A percentile compares a stretch with the other conserved stretches of the same genome.
Conservation (phyloP, 169 alveolate genomes). For the Plasmodium fragile region DNA sequence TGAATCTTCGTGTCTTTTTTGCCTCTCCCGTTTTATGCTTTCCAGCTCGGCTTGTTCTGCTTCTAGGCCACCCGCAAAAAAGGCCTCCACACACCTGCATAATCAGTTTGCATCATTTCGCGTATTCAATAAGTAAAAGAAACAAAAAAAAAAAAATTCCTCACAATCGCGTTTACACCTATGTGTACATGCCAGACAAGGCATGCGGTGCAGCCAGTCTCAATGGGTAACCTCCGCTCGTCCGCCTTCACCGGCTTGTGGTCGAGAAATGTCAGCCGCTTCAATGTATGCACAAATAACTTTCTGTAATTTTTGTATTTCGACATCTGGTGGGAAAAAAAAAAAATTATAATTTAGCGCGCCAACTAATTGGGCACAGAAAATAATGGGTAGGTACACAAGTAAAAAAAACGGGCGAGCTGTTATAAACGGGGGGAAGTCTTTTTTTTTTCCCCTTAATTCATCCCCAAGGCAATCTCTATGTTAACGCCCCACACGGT, state of each 20-base stretch:
- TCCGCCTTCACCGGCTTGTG: constrained; percentile 55
- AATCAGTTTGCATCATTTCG: background rate
- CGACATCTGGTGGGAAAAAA: constrained; percentile 5
- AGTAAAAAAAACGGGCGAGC: background rate
- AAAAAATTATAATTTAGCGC: background rate
- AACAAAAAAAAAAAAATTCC: background rate
- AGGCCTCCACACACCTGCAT: constrained; percentile 66
- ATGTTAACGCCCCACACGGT: background rate
- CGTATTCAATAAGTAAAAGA: background rate
- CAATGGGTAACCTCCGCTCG: constrained; percentile 49
- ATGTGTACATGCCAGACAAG: background rate
- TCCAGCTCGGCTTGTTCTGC: constrained; percentile 56
- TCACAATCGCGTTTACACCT: constrained; percentile 8
- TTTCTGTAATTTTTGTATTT: constrained; percentile 56
- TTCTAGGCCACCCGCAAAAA: constrained; percentile 39
- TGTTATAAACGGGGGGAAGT: background rate
- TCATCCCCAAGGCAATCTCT: background rate
- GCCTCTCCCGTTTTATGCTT: constrained; percentile 40
- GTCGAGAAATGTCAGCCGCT: constrained; percentile 50
- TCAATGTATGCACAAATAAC: constrained; percentile 41
- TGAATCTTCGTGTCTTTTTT: constrained; percentile 29
- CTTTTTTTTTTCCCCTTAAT: background rate
- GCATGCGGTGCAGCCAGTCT: background rate
- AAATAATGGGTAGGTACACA: background rate
- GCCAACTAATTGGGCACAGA: background rate